phyloP scores from a whole-genome alignment of 2,329 filamentous ascomycete genomes.

The Colletotrichum gloeosporioides region DNA sequence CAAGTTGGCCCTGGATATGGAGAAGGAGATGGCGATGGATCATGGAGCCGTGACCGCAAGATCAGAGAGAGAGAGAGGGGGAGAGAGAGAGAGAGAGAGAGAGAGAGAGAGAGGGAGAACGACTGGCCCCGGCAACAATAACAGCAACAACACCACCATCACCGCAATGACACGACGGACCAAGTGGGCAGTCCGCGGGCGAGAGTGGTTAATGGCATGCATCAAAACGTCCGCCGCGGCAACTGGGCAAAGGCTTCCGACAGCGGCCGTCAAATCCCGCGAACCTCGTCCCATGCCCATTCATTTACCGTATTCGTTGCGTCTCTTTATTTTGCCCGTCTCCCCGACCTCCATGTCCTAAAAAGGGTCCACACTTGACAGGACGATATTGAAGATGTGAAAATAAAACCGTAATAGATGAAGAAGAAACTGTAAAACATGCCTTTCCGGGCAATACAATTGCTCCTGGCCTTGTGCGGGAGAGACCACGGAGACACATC shows the following conservation, averaged over 20 bases:
- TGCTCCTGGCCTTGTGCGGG: not conserved
- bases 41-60: not conserved
- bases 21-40: not conserved
- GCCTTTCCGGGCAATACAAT: not conserved
- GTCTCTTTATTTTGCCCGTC: not conserved
- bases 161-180: not conserved
- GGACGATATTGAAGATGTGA: not conserved
- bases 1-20: not conserved
- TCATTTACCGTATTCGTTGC: not conserved
- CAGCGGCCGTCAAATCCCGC: not conserved
- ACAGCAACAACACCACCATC: not conserved
- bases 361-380: not conserved
- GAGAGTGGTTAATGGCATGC: not conserved
- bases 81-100: not conserved
- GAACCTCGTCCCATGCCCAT: not conserved
- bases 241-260: not conserved
- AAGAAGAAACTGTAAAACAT: slow-evolving; percentile 17
- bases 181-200: not conserved
- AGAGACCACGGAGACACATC: not conserved
- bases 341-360: not conserved
- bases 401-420: slow-evolving; percentile 11
- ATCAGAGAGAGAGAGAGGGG: not conserved
- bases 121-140: not conserved
- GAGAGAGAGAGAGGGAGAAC: not conserved
- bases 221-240: not conserved